Evolutionary conservation across 169 alveolate genomes (phyloP).

Genomic region (Babesia bigemina): DNA sequence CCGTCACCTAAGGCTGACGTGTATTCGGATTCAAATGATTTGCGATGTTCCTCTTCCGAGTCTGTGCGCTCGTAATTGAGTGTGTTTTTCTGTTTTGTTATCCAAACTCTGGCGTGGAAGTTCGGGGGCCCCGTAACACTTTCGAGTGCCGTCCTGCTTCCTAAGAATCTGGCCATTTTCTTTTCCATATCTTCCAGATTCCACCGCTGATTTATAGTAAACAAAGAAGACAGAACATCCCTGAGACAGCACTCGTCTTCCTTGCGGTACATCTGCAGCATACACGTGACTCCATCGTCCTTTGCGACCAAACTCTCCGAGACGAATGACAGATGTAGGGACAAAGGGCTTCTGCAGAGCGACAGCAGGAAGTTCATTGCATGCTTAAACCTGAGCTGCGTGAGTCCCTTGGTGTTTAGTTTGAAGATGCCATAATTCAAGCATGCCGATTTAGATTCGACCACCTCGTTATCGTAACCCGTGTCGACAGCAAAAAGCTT

Average conservation of each 20-base stretch:
- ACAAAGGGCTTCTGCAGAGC: conserved; percentile 30
- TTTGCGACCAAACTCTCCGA: conserved; percentile 25
- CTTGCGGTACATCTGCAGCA: conserved; percentile 21
- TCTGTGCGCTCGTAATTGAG: not conserved
- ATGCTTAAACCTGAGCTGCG: conserved; percentile 34
- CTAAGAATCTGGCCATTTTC: conserved; percentile 20
- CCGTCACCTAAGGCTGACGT: not conserved
- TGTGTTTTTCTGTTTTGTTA: conserved; percentile 19
- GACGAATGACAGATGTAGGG: conserved; percentile 24
- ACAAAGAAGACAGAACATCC: conserved; percentile 32
- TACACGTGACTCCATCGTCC: conserved; percentile 17
- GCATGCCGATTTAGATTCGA: conserved; percentile 14
- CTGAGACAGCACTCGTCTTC: conserved; percentile 18
- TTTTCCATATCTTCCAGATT: conserved; percentile 41
- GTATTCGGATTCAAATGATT: not conserved
- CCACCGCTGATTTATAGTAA: conserved; percentile 29
- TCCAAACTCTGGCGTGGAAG: conserved; percentile 50
- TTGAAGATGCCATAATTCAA: conserved; percentile 34
- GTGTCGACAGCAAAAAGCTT: conserved; percentile 7
- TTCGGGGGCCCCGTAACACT: conserved; percentile 45
- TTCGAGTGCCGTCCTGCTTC: conserved; percentile 28
- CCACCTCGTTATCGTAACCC: not conserved
- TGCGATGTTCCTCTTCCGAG: not conserved
- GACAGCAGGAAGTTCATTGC: conserved; percentile 38
- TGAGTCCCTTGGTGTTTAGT: conserved; percentile 40